Base-by-base conservation (phyloP, 2,329 filamentous ascomycete genomes). In the Calonectria pauciramosa region DNA sequence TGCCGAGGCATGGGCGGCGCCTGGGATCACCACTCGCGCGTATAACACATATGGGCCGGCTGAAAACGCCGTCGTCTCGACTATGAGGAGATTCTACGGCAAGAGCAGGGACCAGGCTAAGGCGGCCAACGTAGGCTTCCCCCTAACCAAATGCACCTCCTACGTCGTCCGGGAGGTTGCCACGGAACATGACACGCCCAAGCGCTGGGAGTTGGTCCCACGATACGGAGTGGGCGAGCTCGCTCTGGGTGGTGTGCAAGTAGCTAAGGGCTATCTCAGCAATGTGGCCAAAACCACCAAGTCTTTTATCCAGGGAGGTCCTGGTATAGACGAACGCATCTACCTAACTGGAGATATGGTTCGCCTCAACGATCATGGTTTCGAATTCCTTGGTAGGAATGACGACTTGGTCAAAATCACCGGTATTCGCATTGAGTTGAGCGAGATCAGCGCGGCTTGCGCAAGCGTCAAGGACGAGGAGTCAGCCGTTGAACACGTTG, bases 401-500 rank as follows among this genome's bases (percentile, higher is more conserved):
- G 56, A 63, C 23, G 56, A 63, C 34, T 4, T 63, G 9, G 56
- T 63, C 26, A 63, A 63, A n/a, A 63, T 63, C 26, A 63, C 56
- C 8, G 56, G 56, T 16, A 63, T 63, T 23, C 56, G 56, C 13
- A 63, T 63, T 11, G 56, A 63, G 56, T 8, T 63, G 16, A 63
- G 56, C 36, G 56, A 63, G 34, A 63, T 63, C 16, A 63, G 56
- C 16, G 56, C 56, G 14, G 56, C 56, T 26, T 63, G 56, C 38
- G 56, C 56, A 28, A 63, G 56, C 23, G 26, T 63, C 34, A 63
- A 63, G 16, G 56, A 63, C 11, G 56, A 63, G 56, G 56, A 63
- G 34, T 13, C 56, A 18, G 56, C 56, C 4, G 56, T 63, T 1
- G 56, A 63, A n/a, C 56, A 63, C 11, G 23, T 63, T 6, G 56